A percentile compares a stretch with the other conserved stretches of the same genome.
These are phyloP conservation scores for Solanum clarkiae DNA, from an alignment of 257 asterid genomes.

Conservation along the genomic window DNA sequence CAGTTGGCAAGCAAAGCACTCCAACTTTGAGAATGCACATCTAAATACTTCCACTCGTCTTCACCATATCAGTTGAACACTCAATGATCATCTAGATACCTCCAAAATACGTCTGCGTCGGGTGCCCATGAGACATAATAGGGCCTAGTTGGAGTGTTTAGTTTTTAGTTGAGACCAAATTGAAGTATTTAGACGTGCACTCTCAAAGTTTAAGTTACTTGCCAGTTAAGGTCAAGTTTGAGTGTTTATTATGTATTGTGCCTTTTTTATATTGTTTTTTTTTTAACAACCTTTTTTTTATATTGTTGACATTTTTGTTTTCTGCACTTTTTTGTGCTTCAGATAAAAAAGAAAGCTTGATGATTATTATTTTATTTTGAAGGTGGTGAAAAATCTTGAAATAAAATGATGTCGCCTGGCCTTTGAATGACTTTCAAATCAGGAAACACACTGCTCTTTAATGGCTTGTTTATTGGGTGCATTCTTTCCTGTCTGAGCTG, in stretches of 20 bases:
- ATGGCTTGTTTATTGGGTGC: not conserved
- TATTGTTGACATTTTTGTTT: not conserved
- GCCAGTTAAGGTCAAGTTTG: not conserved
- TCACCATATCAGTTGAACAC: not conserved
- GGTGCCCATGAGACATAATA: not conserved
- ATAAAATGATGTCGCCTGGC: not conserved
- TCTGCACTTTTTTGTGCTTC: not conserved
- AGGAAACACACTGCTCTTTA: not conserved
- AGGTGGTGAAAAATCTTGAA: not conserved
- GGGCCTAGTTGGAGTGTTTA: not conserved
- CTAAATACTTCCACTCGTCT: not conserved
- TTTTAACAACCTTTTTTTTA: too few relatives aligned
- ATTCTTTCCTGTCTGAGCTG: not conserved
- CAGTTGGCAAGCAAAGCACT: not conserved
- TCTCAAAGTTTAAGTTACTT: not conserved
- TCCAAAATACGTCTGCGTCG: not conserved
- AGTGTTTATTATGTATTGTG: not conserved
- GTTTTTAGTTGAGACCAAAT: not conserved
- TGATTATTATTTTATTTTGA: not conserved
- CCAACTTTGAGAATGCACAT: not conserved
- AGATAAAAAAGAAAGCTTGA: not conserved
- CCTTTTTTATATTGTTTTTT: too few relatives aligned
- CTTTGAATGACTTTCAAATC: not conserved
- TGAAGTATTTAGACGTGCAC: not conserved
- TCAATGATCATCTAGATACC: not conserved